Evolutionary conservation across 2,329 filamentous ascomycete species (phyloP).

Genomic region (Penicillium paneum): DNA sequence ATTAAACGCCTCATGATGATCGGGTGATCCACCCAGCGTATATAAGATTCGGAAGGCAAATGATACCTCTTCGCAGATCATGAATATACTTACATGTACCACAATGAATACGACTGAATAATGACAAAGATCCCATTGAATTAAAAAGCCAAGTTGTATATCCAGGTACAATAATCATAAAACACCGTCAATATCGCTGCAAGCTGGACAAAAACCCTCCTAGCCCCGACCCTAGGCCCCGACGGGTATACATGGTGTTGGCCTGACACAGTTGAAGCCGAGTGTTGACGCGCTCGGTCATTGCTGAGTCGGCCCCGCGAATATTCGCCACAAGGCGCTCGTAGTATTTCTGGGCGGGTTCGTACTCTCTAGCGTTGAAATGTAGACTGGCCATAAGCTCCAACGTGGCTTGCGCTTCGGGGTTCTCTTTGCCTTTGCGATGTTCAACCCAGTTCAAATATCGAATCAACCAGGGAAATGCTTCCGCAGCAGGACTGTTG

Average conservation of each 20-base stretch:
- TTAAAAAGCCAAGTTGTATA: not conserved
- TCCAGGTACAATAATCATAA: not conserved
- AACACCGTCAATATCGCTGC: slow-evolving; percentile 13
- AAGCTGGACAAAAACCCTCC: slow-evolving; percentile 22
- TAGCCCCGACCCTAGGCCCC: slow-evolving; percentile 11
- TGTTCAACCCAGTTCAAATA: slow-evolving; percentile 28
- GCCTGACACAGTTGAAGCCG: slow-evolving; percentile 25
- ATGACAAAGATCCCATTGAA: not conserved
- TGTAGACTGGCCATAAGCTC: slow-evolving; percentile 26
- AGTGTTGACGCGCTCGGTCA: slow-evolving; percentile 16
- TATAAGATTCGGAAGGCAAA: not conserved
- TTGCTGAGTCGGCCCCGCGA: slow-evolving; percentile 6
- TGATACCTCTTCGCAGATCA: not conserved
- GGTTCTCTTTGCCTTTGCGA: slow-evolving; percentile 20
- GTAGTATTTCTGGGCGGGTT: slow-evolving; percentile 26
- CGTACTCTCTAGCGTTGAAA: slow-evolving; percentile 22
- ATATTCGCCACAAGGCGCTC: slow-evolving; percentile 21
- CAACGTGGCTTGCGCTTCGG: slow-evolving; percentile 23
- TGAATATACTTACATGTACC: not conserved
- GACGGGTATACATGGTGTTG: slow-evolving; percentile 19
- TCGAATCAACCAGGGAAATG: slow-evolving; percentile 28
- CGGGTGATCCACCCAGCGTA: not conserved
- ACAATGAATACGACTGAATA: not conserved
- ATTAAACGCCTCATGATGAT: slow-evolving; percentile 29
- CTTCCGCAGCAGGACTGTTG: slow-evolving; percentile 16